phyloP scores from a whole-genome alignment of 2,329 filamentous ascomycete species.

The Xylogone sp. region DNA sequence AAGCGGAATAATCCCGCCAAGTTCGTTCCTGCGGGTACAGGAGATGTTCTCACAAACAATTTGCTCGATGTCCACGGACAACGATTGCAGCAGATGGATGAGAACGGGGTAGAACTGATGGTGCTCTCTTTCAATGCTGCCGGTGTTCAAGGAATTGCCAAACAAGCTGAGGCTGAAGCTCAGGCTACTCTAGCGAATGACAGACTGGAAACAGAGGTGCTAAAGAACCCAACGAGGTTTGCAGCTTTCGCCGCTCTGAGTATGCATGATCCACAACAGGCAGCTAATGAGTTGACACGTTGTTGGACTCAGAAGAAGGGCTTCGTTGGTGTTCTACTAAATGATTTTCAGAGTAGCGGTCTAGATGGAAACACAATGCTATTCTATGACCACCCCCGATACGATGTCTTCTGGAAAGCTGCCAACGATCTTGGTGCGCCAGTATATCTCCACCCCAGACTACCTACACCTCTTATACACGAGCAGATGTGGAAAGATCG shows the following conservation, averaged over 20 bases:
- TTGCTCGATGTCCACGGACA: conserved; percentile 1
- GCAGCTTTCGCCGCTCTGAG: conserved; percentile 44
- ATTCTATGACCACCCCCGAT: conserved; percentile 60
- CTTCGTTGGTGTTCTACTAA: conserved; percentile 59
- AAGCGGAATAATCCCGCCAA: background rate
- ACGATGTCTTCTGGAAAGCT: conserved; percentile 57
- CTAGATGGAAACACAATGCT: conserved; percentile 55
- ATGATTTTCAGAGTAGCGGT: conserved; percentile 57
- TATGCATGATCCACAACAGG: conserved; percentile 49
- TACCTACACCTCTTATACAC: conserved; percentile 51
- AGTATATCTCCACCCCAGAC: conserved; percentile 57
- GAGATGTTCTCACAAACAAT: background rate
- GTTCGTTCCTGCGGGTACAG: background rate
- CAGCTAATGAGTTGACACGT: conserved; percentile 44
- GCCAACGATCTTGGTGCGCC: conserved; percentile 57
- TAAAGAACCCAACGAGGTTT: conserved; percentile 31
- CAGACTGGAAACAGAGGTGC: conserved; percentile 13
- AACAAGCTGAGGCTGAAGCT: conserved; percentile 36
- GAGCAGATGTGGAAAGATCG: conserved; percentile 56
- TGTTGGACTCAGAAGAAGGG: conserved; percentile 50
- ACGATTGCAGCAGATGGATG: conserved; percentile 6
- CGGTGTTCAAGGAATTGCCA: conserved; percentile 41
- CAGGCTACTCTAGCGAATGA: conserved; percentile 34
- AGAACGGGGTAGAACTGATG: conserved; percentile 44
- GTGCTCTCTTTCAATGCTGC: conserved; percentile 46